These are phyloP conservation scores for Harringtonia lauricola DNA, from an alignment of 2,329 filamentous ascomycete genomes.

Conservation along the genomic window DNA sequence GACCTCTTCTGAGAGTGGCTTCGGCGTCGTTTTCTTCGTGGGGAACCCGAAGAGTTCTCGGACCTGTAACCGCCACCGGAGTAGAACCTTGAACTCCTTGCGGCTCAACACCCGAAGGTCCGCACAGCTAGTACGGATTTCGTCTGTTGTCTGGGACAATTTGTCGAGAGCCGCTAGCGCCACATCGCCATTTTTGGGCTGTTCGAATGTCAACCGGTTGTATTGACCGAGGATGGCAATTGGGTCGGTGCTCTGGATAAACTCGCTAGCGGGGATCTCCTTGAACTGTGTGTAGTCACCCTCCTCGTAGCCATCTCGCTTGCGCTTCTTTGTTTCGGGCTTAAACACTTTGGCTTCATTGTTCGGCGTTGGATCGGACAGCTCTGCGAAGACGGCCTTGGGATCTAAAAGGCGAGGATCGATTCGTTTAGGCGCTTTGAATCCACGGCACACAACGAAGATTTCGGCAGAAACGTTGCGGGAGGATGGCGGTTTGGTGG, in stretches of 20 bases:
- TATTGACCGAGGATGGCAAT: conserved; percentile 81
- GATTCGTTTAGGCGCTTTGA: conserved; percentile 86
- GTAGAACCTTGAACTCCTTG: conserved; percentile 84
- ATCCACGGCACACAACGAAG: conserved; percentile 93
- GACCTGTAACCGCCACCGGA: conserved; percentile 83
- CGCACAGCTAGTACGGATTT: conserved; percentile 66
- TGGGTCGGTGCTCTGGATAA: conserved; percentile 86
- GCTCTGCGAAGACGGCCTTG: conserved; percentile 80
- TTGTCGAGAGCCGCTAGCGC: conserved; percentile 78
- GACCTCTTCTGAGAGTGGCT: conserved; percentile 53
- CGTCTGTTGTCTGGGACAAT: conserved; percentile 74
- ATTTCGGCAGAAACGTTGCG: conserved; percentile 97
- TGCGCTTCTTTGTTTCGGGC: conserved; percentile 92
- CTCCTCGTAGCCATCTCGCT: conserved; percentile 95
- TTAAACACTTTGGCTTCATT: conserved; percentile 98
- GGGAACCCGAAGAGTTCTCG: conserved; percentile 84
- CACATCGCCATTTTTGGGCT: conserved; percentile 71
- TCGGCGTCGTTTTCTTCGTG: conserved; percentile 52
- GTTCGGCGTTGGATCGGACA: conserved; percentile 76
- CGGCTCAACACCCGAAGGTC: conserved; percentile 86
- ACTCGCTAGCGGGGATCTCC: conserved; percentile 77
- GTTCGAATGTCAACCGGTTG: conserved; percentile 76
- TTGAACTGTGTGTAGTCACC: conserved; percentile 91
- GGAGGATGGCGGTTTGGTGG: conserved; percentile 92
- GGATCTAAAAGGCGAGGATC: conserved; percentile 90